Percentiles rank a stretch among this genome's conserved stretches.
Evolutionary conservation across 75 land plant species (phyloP).

Genomic region (Isoetes taiwanensis): DNA sequence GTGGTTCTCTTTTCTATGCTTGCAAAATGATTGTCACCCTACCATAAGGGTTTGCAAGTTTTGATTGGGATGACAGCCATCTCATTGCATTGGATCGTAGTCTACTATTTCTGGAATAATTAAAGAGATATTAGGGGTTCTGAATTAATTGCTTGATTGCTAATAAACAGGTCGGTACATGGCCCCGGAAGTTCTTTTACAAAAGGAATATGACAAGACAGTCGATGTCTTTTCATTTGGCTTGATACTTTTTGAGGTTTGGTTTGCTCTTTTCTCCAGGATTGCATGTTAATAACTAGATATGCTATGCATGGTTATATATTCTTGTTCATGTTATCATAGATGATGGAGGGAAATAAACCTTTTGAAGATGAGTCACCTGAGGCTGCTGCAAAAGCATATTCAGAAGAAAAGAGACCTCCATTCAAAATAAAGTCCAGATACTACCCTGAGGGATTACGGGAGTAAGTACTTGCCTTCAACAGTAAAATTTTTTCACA

Average conservation of each 20-base stretch:
- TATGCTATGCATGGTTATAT: too few species aligned
- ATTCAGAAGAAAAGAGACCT: constrained; percentile 55
- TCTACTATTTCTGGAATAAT: too few species aligned
- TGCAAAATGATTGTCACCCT: too few species aligned
- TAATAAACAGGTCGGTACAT: constrained; percentile 43
- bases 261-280: neutral
- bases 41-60: too few species aligned
- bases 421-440: constrained; percentile 47
- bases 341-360: constrained; percentile 85
- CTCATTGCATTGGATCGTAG: too few species aligned
- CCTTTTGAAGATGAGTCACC: constrained; percentile 36
- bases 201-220: constrained; percentile 54
- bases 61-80: too few species aligned
- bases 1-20: too few species aligned
- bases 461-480: constrained; percentile 74
- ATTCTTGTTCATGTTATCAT: neutral
- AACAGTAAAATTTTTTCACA: too few species aligned
- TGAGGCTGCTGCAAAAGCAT: constrained; percentile 38
- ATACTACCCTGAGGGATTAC: constrained; percentile 57
- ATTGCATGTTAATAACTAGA: too few species aligned
- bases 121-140: too few species aligned
- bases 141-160: neutral
- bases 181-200: constrained; percentile 70
- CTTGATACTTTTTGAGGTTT: constrained; percentile 80
- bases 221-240: constrained; percentile 82